A percentile compares a stretch with the other conserved stretches of the same genome.
Conservation (phyloP, 2,329 filamentous ascomycete species). For the Colletotrichum liriopes region DNA sequence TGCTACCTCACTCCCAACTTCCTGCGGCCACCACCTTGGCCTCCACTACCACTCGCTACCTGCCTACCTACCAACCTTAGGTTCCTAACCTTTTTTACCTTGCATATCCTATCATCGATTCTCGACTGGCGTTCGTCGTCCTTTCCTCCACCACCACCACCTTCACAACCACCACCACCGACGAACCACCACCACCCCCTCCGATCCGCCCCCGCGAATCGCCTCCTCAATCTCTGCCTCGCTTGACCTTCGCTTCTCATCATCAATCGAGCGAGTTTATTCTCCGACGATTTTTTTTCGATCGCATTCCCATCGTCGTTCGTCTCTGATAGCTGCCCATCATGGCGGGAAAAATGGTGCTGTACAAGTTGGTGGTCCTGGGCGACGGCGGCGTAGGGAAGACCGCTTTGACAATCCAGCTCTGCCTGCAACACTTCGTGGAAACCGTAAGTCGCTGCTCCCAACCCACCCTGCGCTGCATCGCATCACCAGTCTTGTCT, state of each 20-base stretch:
- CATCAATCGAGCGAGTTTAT: slow-evolving; percentile 34
- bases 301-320: slow-evolving; percentile 43
- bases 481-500: slow-evolving; percentile 9
- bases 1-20: slow-evolving; percentile 34
- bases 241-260: slow-evolving; percentile 24
- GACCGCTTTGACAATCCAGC: slow-evolving; percentile 94
- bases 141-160: slow-evolving; percentile 43
- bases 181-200: slow-evolving; percentile 44
- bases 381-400: slow-evolving; percentile 96
- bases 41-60: slow-evolving; percentile 17
- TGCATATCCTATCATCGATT: slow-evolving; percentile 40
- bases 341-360: slow-evolving; percentile 94
- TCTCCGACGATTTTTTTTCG: slow-evolving; percentile 12
- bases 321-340: slow-evolving; percentile 48
- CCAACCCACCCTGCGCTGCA: slow-evolving; percentile 7
- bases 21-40: slow-evolving; percentile 20
- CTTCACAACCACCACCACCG: slow-evolving; percentile 45
- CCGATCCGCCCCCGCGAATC: slow-evolving; percentile 39
- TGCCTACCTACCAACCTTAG: slow-evolving; percentile 31
- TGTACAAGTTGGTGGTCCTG: slow-evolving; percentile 96
- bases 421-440: slow-evolving; percentile 98
- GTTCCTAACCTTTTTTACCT: slow-evolving; percentile 30
- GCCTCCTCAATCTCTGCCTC: slow-evolving; percentile 24
- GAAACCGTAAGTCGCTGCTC: slow-evolving; percentile 78
- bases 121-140: slow-evolving; percentile 37